These are phyloP conservation scores for Botryotinia calthae DNA, from an alignment of 2,329 filamentous ascomycete species.

Conservation along the genomic window DNA sequence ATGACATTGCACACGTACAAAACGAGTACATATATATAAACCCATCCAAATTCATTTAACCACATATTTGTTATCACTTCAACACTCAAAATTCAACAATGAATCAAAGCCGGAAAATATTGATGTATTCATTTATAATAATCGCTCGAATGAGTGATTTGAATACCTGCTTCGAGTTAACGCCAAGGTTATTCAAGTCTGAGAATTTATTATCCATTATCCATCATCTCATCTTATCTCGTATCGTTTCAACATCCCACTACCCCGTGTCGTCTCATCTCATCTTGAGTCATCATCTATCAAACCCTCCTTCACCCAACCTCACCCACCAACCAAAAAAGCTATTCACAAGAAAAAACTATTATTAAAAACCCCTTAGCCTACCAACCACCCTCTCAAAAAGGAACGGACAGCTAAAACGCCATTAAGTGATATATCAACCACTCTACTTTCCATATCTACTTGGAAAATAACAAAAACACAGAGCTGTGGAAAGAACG, in stretches of 20 bases:
- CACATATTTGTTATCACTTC: not conserved
- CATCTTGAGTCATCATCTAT: not conserved
- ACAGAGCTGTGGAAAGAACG: not conserved
- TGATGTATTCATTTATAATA: not conserved
- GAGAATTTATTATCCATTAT: not conserved
- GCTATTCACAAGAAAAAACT: not conserved
- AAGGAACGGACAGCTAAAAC: constrained; percentile 4
- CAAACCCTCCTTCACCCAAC: not conserved
- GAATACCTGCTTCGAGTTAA: not conserved
- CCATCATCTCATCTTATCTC: not conserved
- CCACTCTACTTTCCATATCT: not conserved
- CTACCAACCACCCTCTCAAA: not conserved
- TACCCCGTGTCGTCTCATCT: not conserved
- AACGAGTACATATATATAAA: no score
- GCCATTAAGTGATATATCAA: not conserved
- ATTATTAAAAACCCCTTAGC: not conserved
- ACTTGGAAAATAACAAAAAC: not conserved
- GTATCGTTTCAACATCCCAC: not conserved
- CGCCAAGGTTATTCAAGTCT: not conserved
- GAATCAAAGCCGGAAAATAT: not conserved
- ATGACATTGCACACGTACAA: no score
- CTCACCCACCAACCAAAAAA: not conserved
- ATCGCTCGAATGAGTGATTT: not conserved
- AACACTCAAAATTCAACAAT: not conserved
- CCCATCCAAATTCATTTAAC: no score